Conservation (phyloP, 78 protist species). For the Cyanophora paradoxa region DNA sequence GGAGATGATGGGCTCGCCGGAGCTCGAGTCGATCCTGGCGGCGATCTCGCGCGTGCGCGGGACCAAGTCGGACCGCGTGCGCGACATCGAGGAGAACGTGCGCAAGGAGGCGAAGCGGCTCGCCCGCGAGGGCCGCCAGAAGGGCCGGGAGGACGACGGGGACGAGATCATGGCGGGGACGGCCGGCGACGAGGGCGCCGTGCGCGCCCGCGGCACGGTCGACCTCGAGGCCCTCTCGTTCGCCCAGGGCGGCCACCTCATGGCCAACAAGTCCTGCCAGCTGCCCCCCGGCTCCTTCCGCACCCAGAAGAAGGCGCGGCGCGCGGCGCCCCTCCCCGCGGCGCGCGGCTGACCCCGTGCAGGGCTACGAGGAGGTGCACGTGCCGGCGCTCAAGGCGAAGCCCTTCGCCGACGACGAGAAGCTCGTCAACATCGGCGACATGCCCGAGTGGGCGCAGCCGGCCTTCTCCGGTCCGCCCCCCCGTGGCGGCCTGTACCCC, state of each 20-base stretch:
- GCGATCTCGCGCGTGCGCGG: slow-evolving; percentile 30
- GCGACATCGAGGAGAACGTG: slow-evolving; percentile 4
- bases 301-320: slow-evolving; percentile 58
- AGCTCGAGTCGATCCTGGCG: slow-evolving; percentile 22
- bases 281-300: slow-evolving; percentile 72
- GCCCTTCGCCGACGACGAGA: slow-evolving; percentile 29
- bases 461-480: slow-evolving; percentile 63
- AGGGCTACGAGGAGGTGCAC: slow-evolving; percentile 39
- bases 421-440: slow-evolving; percentile 21
- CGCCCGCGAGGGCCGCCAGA: background rate
- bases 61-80: slow-evolving; percentile 10
- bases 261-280: slow-evolving; percentile 60
- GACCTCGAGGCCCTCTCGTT: slow-evolving; percentile 79
- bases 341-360: too few species aligned
- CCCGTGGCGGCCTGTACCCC: too few species aligned
- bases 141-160: background rate
- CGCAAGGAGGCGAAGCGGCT: slow-evolving; percentile 4
- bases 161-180: background rate
- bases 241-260: slow-evolving; percentile 72
- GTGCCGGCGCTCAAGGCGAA: slow-evolving; percentile 66
- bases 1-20: slow-evolving; percentile 56
- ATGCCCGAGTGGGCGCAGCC: slow-evolving; percentile 81
- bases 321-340: too few species aligned
- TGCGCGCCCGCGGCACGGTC: slow-evolving; percentile 18
- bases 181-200: background rate